These are phyloP conservation scores for Helianthus annuus DNA, from an alignment of 129 eudicot species.

Conservation along the genomic window HanXRQr2.0-SUNRISE NC_035443.2:3240173-3240672, in stretches of 20 bases:
- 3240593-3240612: too few species aligned
- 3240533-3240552: too few species aligned
- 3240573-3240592: too few species aligned
- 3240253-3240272: slow-evolving; percentile 31
- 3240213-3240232: slow-evolving; percentile 97
- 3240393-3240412: slow-evolving; percentile 87
- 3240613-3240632: too few species aligned
- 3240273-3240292: slow-evolving; percentile 18
- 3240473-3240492: too few species aligned
- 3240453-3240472: not conserved
- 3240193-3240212: slow-evolving; percentile 94
- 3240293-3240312: not conserved
- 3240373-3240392: slow-evolving; percentile 79
- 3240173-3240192: slow-evolving; percentile 97
- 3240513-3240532: too few species aligned
- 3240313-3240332: slow-evolving; percentile 6
- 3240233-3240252: slow-evolving; percentile 72
- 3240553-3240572: too few species aligned
- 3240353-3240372: slow-evolving; percentile 86
- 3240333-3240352: slow-evolving; percentile 21
- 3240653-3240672: too few species aligned
- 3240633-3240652: too few species aligned
- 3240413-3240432: slow-evolving; percentile 59
- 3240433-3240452: too few species aligned
- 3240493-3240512: too few species aligned